Evolutionary conservation across 768 basidiomycete species (phyloP), one percentile per base, ranked within the genome.

Genomic region (Amanita muscaria): DNA sequence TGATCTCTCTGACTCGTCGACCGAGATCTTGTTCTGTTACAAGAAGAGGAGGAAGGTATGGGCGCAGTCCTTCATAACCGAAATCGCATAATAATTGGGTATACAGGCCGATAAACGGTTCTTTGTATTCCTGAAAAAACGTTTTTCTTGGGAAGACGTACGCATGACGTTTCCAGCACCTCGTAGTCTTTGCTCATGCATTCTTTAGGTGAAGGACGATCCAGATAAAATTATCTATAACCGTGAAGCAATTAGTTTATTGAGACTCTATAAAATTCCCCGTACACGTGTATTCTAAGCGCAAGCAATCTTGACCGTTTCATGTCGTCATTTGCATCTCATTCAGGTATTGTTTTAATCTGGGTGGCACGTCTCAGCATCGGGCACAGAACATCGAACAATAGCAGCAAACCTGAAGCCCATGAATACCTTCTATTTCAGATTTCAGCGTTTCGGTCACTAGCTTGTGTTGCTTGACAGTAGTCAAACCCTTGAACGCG

Each of bases 351-450:
- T 15, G 70, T 71, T 52, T 73, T 70, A 50, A 73, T 64, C 72
- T 73, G 43, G 25, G 51, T 36, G 30, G 24, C 19, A 21, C 15
- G 36, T 30, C 18, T 33, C 30, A 42, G 40, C n/a, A 21, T n/a
- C 3, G 9, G 42, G 9, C 11, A 21, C 24, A 9, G 10, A 29
- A 23, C 22, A 29, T n/a, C n/a, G n/a, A n/a, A 23, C 19, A n/a
- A 21, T 44, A 34, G 41, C 6, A 18, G 42, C 12, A 42, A 45
- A 90, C 94, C 73, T 97, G 93, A 21, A 99, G 64, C 3, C 96
- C 96, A 59, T 99, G 96, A 42, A 97, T 93, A 10, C 74, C 80
- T 55, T 79, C 76, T 38, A 99, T 90, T 59, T 97, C 96, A 54
- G 83, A 68, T 65, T 93, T 92, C 51, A 99, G 65, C 8, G 76